Percentiles rank a stretch among this genome's conserved stretches.
Evolutionary conservation across 2,329 filamentous ascomycete genomes (phyloP).

Genomic region (Penicillium aurantiogriseum): DNA sequence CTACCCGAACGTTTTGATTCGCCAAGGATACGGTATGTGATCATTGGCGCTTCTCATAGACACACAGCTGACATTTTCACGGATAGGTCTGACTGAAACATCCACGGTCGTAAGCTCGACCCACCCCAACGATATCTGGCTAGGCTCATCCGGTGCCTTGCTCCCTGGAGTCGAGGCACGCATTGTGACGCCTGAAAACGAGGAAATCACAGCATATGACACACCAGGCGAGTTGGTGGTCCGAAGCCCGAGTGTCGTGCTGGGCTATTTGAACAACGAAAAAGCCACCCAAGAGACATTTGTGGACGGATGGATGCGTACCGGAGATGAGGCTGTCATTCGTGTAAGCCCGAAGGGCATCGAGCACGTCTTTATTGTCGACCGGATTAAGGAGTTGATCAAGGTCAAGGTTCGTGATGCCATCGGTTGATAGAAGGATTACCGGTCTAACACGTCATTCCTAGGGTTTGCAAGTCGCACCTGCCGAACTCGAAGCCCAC

Average conservation of each 20-base stretch:
- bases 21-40: slow-evolving; percentile 67
- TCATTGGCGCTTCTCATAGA: neutral
- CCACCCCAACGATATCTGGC: slow-evolving; percentile 59
- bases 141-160: slow-evolving; percentile 70
- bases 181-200: slow-evolving; percentile 65
- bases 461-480: slow-evolving; percentile 77
- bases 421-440: neutral
- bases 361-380: slow-evolving; percentile 82
- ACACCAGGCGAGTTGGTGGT: slow-evolving; percentile 78
- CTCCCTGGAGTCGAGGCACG: slow-evolving; percentile 64
- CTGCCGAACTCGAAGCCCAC: slow-evolving; percentile 78
- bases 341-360: slow-evolving; percentile 62
- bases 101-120: slow-evolving; percentile 66
- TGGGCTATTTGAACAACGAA: slow-evolving; percentile 85
- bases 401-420: slow-evolving; percentile 64
- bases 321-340: slow-evolving; percentile 79
- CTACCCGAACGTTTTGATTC: slow-evolving; percentile 64
- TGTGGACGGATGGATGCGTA: slow-evolving; percentile 74
- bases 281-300: slow-evolving; percentile 81
- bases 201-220: slow-evolving; percentile 68
- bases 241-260: slow-evolving; percentile 70
- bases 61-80: slow-evolving; percentile 1
- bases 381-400: slow-evolving; percentile 76
- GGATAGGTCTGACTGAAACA: slow-evolving; percentile 70
- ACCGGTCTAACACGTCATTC: slow-evolving; percentile 1